Evolutionary conservation across 2,329 filamentous ascomycete species (phyloP), one percentile per base, ranked within the genome.

Genomic region (Aspergillus thermomutatus): DNA sequence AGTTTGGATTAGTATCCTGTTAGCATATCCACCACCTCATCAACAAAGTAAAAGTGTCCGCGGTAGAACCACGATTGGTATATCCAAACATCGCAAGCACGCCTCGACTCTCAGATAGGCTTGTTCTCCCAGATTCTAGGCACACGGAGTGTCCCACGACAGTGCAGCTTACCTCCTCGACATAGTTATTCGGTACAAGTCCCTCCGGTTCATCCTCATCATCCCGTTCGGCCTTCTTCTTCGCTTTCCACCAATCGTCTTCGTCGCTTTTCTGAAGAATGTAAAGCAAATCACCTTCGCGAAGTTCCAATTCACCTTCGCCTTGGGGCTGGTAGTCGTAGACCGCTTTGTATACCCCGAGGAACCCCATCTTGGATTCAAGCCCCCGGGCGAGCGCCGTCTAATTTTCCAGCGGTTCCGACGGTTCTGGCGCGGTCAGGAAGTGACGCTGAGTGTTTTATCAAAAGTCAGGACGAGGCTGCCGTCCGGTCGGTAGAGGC

Each of bases 161-260:
- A n/a, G 3, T 49, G 17, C 37, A 10, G 60, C 86, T 78, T 79
- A 96, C 92, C 87, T 95, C 87, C 79, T 97, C 89, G 55, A 99
- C 83, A 73, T 99, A 99, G 74, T 97, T 99, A 72, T 90, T 92
- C 14, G 94, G 94, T 58, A 99, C 87, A 70, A 97, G 77, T 58
- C 92, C 92, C 66, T 91, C 86, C 3, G 92, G 92, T 76, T 97
- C 92, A 46, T 96, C 92, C 45, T 96, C 92, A 46, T 96, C 92
- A 40, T 92, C 90, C 26, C 80, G 83, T 31, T 84, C 84, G 62
- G 92, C 91, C 78, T 88, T 91, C 82, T 95, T 96, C 81, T 96
- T 96, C 49, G 90, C 91, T 75, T 88, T 94, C 94, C 94, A 97
- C 94, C 94, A 97, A 72, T 91, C 86, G 73, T 89, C 88, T 17